Conservation (phyloP, 441 rosid genomes). For the Eruca vesicaria region DNA sequence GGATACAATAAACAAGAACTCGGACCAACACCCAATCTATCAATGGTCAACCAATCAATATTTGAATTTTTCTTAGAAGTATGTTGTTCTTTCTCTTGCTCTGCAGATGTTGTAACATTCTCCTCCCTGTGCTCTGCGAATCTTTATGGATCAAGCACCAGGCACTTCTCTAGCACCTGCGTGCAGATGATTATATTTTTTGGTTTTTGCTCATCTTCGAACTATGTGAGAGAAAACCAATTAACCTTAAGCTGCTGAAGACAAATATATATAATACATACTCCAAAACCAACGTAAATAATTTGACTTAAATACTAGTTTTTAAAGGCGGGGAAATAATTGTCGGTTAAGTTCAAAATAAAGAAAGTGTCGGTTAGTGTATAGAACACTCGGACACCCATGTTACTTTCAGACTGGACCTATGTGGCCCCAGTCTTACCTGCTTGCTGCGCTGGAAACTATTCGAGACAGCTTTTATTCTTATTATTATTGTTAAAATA, state of each 20-base stretch:
- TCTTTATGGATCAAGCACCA: too few species aligned
- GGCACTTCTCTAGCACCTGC: too few species aligned
- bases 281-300: background rate
- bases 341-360: background rate
- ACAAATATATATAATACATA: background rate
- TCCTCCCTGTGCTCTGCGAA: too few species aligned
- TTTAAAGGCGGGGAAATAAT: background rate
- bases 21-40: too few species aligned
- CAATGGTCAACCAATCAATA: too few species aligned
- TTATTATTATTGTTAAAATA: constrained; percentile 2
- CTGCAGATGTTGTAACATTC: too few species aligned
- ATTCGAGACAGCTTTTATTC: constrained; percentile 14
- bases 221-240: too few species aligned
- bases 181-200: too few species aligned
- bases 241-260: background rate
- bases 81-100: too few species aligned
- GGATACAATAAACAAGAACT: too few species aligned
- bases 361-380: background rate
- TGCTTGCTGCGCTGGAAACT: constrained; percentile 17
- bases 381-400: background rate
- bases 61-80: too few species aligned
- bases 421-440: background rate
- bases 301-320: background rate
- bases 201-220: too few species aligned
- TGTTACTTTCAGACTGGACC: background rate